Base-by-base conservation (phyloP, 1,284 basidiomycete species). In the Tetrapyrgos nigripes region DNA sequence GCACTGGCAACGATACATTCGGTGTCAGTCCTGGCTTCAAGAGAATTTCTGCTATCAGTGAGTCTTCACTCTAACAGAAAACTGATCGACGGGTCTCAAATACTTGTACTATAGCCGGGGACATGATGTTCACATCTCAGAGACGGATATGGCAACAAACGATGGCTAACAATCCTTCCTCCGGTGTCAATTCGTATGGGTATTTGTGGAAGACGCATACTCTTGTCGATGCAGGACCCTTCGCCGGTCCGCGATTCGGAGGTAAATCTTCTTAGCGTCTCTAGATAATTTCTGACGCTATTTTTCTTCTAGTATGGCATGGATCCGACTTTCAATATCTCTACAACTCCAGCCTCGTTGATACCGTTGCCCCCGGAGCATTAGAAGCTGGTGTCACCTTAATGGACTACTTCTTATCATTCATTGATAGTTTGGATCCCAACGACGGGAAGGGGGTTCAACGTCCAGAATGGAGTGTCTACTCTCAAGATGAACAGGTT, bases 401-500 rank as follows among this genome's bases (percentile, higher is more conserved):
- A 75, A 75, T 80, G 58, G 78, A 83, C 53, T 83, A 83, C 55
- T 84, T 81, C 81, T 69, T 83, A 17, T 83, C 83, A 0, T 84
- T 84, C 57, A 77, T 77, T 0, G 77, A 74, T 1, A 79, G 75
- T 43, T 66, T 82, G 44, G 73, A 80, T 54, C 82, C 82, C 4
- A 84, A 84, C 60, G 82, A 84, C 57, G 76, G 76, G 4, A 70
- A 68, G 28, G 82, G 82, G n/a, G 64, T 64, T 31, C 43, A 58
- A 79, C 75, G 76, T 28, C 76, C 78, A 13, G 53, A 58, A 4
- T 80, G 79, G 76, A 61, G 66, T 5, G 69, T 71, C 53, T 78
- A 75, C 40, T 73, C 67, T 24, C 62, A 63, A 1, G 37, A 62
- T 13, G 72, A 70, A 28, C 65, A 70, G 64, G 73, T 68, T 49